phyloP scores from a whole-genome alignment of 164 flowering plant species.

The Liquidambar formosana region DNA sequence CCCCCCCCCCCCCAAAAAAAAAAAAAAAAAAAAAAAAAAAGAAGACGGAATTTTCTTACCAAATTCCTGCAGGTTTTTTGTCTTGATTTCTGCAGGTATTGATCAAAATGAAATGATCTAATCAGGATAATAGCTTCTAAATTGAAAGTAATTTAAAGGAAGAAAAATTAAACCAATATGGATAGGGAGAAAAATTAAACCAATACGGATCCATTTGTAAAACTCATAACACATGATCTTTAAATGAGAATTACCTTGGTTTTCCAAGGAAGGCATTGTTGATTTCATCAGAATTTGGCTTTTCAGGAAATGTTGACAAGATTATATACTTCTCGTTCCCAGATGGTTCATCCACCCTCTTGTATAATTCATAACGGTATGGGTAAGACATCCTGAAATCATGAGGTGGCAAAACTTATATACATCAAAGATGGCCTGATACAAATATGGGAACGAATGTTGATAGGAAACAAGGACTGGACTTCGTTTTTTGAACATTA shows the following conservation, averaged over 20 bases:
- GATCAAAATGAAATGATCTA: conserved; percentile 2
- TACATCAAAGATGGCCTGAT: neutral
- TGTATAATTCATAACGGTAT: conserved; percentile 70
- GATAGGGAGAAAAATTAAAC: neutral
- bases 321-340: conserved; percentile 74
- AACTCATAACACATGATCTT: neutral
- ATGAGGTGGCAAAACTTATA: conserved; percentile 3
- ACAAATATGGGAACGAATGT: neutral
- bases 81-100: conserved; percentile 45
- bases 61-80: conserved; percentile 58
- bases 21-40: no score
- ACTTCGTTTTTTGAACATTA: no score
- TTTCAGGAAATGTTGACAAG: conserved; percentile 54
- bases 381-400: conserved; percentile 78
- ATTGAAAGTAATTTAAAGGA: neutral
- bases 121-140: neutral
- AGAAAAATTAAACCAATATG: no score
- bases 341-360: conserved; percentile 66
- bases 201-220: neutral
- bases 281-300: conserved; percentile 66
- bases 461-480: no score
- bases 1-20: no score
- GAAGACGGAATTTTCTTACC: conserved; percentile 49
- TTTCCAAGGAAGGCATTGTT: conserved; percentile 81
- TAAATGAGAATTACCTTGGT: conserved; percentile 51